Evolutionary conservation across 768 basidiomycete species (phyloP).

Genomic region (Rhodocollybia butyracea): DNA sequence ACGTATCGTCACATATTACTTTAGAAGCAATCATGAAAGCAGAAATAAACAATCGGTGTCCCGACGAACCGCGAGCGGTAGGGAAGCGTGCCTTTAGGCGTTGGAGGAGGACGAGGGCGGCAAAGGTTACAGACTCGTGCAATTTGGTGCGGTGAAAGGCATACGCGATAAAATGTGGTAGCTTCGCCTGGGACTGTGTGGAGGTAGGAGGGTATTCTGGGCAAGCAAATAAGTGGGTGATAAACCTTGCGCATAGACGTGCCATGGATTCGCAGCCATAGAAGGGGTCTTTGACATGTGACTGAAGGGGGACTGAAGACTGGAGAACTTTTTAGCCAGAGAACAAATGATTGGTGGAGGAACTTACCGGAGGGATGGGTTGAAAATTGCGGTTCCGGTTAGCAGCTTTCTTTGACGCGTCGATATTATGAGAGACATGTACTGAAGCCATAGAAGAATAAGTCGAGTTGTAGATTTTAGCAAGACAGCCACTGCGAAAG

Average conservation of each 20-base stretch:
- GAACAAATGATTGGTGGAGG: constrained; percentile 1
- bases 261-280: constrained; percentile 79
- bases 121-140: constrained; percentile 65
- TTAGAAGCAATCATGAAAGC: constrained; percentile 92
- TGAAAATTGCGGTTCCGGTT: constrained; percentile 8
- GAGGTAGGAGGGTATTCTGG: constrained; percentile 72
- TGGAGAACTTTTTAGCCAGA: constrained; percentile 12
- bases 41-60: constrained; percentile 86
- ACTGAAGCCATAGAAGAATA: constrained; percentile 2
- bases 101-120: constrained; percentile 65
- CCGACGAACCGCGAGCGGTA: constrained; percentile 84
- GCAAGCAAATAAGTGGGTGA: constrained; percentile 82
- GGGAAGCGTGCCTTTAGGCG: constrained; percentile 91
- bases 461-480: not conserved
- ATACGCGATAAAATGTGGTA: constrained; percentile 84
- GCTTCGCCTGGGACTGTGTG: constrained; percentile 52
- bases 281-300: constrained; percentile 46
- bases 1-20: constrained; percentile 93
- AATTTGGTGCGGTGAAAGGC: constrained; percentile 82
- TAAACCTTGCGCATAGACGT: constrained; percentile 71
- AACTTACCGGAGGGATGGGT: constrained; percentile 17
- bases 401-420: constrained; percentile 10
- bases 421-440: constrained; percentile 3
- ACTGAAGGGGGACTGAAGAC: constrained; percentile 22
- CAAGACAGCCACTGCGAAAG: constrained; percentile 4